These are phyloP conservation scores for Penicillium griseofulvum DNA, from an alignment of 2,329 filamentous ascomycete species.

Conservation along the genomic window DNA sequence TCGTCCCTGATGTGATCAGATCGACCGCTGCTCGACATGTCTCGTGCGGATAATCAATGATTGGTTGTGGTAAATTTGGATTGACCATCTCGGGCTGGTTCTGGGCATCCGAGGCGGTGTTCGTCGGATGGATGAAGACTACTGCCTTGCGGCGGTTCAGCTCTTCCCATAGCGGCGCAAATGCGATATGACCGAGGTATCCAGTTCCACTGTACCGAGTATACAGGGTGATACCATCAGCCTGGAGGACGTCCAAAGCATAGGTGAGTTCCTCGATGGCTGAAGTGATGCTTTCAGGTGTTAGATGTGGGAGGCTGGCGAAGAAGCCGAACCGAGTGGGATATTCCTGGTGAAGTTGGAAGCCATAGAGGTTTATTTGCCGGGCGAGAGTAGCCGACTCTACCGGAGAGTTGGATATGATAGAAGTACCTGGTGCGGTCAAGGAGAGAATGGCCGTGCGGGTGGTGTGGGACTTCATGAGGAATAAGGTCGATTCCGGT, in stretches of 20 bases:
- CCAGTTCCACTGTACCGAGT: background rate
- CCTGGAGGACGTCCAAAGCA: background rate
- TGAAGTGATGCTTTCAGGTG: background rate
- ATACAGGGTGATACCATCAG: background rate
- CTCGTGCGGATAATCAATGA: background rate
- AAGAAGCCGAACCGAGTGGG: background rate
- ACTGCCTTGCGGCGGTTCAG: background rate
- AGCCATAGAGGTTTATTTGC: background rate
- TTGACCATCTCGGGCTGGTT: background rate
- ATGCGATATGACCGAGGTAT: background rate
- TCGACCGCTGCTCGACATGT: background rate
- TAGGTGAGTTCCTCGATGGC: background rate
- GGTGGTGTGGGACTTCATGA: background rate
- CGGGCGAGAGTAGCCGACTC: background rate
- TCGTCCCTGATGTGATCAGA: background rate
- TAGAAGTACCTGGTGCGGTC: background rate
- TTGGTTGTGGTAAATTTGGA: background rate
- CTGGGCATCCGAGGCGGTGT: background rate
- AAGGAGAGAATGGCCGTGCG: background rate
- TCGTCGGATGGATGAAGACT: background rate
- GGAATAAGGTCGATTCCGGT: background rate
- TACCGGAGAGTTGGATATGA: background rate
- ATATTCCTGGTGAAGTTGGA: background rate
- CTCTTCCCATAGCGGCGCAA: background rate
- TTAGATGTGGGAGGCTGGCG: background rate